Base-by-base conservation (phyloP, 1,284 basidiomycete genomes). In the Ustilago crameri region DNA sequence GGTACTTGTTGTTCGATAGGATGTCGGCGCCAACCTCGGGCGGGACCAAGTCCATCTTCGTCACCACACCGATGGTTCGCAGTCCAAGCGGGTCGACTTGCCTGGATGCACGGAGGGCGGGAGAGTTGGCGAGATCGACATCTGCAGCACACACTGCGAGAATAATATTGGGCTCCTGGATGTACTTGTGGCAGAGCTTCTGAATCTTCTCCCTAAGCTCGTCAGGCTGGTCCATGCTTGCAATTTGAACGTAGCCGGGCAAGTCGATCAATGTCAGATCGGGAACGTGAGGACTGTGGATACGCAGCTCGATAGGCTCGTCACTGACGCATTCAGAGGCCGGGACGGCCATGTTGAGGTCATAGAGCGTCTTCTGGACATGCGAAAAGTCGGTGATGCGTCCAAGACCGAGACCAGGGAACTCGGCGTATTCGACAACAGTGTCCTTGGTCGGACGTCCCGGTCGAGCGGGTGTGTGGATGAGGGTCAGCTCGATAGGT, bases 71-170 rank as follows among this genome's bases (percentile, higher is more conserved):
- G 75, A 99, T 95, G 0, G 96, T 98, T 27, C 95, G 89, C 61
- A 94, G 86, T 8, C 96, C 95, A 7, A 98, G 86, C 2, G 95
- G 95, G 82, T 99, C 95, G 3, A 98, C 93, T 69, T 92, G 91
- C 44, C 94, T 87, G 82, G 92, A 95, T 0, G 96, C 94, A 35
- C 94, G 87, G 44, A 99, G 85, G 0, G 96, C 95, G 3, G 96
- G 95, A 1, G 93, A 97, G 84, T 99, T 99, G 62, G 95, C 95
- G 9, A 99, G 87, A 85, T 99, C 96, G 55, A 99, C 96, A 84
- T 98, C 95, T 9, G 96, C 95, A 3, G 95, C 92, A 81, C 95
- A 98, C 9, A 99, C 93, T 2, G 96, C 95, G 15, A 99, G 88
- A 75, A 98, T 93, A 83, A 99, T 93, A 83, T 99, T 99, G 12